phyloP scores from a whole-genome alignment of 331 rosid genomes.

The Quercus tomentella region DNA sequence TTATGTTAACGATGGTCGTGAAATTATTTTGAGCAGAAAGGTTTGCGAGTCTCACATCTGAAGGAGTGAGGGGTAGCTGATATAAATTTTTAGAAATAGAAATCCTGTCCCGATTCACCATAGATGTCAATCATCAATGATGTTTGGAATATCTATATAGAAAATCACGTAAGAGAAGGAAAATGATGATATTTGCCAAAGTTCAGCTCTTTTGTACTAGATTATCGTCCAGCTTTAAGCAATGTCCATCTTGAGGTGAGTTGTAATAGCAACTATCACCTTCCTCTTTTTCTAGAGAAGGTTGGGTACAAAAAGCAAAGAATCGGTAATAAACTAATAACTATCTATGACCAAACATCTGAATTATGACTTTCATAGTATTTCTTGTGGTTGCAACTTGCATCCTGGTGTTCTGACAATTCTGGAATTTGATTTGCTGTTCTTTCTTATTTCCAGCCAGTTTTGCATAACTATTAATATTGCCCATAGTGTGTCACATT shows the following conservation, averaged over 20 bases:
- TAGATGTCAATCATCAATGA: not conserved
- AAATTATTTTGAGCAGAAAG: not conserved
- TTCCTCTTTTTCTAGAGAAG: not conserved
- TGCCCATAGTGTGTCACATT: slow-evolving; percentile 30
- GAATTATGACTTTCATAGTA: not conserved
- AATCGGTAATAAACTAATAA: not conserved
- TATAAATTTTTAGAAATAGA: not conserved
- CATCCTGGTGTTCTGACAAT: not conserved
- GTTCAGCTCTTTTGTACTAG: not conserved
- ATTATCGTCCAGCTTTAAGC: not conserved
- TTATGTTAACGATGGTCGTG: not conserved
- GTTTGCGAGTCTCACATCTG: not conserved
- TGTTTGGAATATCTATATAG: not conserved
- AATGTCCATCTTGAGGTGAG: not conserved
- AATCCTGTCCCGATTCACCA: not conserved
- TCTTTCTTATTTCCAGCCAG: slow-evolving; percentile 10
- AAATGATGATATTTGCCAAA: not conserved
- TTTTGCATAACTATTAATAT: slow-evolving; percentile 28
- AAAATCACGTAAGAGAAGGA: not conserved
- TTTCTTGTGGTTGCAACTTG: slow-evolving; percentile 1
- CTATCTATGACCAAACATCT: not conserved
- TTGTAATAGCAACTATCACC: not conserved
- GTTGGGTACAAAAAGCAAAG: not conserved
- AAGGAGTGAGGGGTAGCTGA: not conserved
- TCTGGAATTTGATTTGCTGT: slow-evolving; percentile 12